Percentiles rank a stretch among this genome's conserved stretches.
phyloP scores from a whole-genome alignment of 257 asterid genomes.

The Solanum piurae region DNA sequence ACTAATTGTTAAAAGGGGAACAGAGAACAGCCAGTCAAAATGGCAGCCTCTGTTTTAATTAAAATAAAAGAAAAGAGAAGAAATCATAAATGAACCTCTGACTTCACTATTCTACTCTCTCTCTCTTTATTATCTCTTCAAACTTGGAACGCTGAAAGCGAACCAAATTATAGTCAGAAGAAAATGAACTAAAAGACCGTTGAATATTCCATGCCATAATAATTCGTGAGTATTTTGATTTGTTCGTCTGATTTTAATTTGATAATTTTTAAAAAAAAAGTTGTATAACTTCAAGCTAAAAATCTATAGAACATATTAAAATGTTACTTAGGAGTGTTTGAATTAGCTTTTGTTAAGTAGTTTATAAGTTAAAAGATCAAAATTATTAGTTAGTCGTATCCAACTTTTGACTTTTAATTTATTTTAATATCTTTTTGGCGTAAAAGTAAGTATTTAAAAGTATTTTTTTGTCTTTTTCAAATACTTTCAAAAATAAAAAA shows the following conservation, averaged over 20 bases:
- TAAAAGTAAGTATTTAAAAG: too few species aligned
- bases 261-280: accelerated
- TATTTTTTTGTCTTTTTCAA: too few species aligned
- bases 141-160: slow-evolving; percentile 5
- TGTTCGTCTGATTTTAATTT: not conserved
- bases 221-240: too few species aligned
- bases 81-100: not conserved
- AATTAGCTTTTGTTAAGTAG: accelerated
- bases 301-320: too few species aligned
- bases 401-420: too few species aligned
- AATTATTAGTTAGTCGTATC: accelerated
- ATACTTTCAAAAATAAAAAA: too few species aligned
- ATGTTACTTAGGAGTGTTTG: too few species aligned
- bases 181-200: not conserved
- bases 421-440: too few species aligned
- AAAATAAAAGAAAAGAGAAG: not conserved
- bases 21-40: not conserved
- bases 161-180: not conserved
- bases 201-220: not conserved
- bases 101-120: not conserved
- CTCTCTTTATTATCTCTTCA: not conserved
- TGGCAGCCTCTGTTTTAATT: not conserved
- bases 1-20: not conserved
- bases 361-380: too few species aligned
- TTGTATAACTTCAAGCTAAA: not conserved